These are phyloP conservation scores for Entoloma clypeatum DNA, from an alignment of 1,284 basidiomycete species.

Conservation along the genomic window DNA sequence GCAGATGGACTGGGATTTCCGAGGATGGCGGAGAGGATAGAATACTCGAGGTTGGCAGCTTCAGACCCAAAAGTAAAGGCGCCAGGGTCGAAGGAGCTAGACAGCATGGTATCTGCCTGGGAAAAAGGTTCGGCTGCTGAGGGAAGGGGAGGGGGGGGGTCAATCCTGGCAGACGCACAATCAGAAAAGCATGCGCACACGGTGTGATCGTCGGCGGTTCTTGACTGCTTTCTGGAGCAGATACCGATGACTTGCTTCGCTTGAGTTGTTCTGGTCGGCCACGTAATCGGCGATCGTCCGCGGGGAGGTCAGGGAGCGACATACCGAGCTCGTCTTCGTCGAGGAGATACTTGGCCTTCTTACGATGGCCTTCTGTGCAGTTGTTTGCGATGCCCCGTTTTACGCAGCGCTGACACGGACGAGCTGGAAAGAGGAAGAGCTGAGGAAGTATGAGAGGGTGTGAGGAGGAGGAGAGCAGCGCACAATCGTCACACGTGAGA, in stretches of 20 bases:
- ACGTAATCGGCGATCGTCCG: slow-evolving; percentile 36
- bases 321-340: slow-evolving; percentile 89
- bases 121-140: slow-evolving; percentile 45
- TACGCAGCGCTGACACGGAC: slow-evolving; percentile 92
- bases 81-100: slow-evolving; percentile 58
- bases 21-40: slow-evolving; percentile 87
- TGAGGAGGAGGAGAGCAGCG: slow-evolving; percentile 26
- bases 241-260: slow-evolving; percentile 47
- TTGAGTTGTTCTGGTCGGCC: slow-evolving; percentile 54
- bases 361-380: slow-evolving; percentile 92
- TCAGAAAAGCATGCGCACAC: slow-evolving; percentile 22
- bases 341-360: slow-evolving; percentile 96
- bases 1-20: slow-evolving; percentile 71
- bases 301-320: slow-evolving; percentile 29
- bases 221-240: slow-evolving; percentile 27
- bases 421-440: slow-evolving; percentile 52
- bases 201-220: slow-evolving; percentile 24
- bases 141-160: slow-evolving; percentile 16
- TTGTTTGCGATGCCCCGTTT: slow-evolving; percentile 89
- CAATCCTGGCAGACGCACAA: too few relatives aligned
- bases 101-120: slow-evolving; percentile 58
- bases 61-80: slow-evolving; percentile 79
- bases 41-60: slow-evolving; percentile 88
- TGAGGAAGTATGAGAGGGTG: slow-evolving; percentile 19
- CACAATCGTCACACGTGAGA: slow-evolving; percentile 96